A percentile compares a stretch with the other conserved stretches of the same genome.
Evolutionary conservation across 108 stramenopile species (phyloP).

Genomic region (Nannochloropsis gaditana): DNA sequence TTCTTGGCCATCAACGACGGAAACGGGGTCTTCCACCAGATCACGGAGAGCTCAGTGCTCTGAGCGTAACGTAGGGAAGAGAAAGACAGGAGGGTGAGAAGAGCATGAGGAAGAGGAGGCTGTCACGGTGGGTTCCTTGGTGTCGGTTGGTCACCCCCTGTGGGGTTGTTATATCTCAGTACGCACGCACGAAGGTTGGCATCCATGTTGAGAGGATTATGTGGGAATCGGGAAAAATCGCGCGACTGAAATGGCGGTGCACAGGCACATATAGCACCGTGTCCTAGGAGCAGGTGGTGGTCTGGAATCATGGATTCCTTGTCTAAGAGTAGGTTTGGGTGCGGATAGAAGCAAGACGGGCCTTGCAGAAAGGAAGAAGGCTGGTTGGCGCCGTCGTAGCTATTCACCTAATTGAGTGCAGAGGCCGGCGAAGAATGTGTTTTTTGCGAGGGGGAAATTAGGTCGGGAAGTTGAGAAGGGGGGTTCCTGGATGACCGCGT

Average conservation of each 20-base stretch:
- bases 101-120: background rate
- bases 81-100: background rate
- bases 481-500: too few relatives aligned
- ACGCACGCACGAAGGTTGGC: background rate
- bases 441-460: too few relatives aligned
- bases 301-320: too few relatives aligned
- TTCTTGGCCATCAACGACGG: slow-evolving; percentile 84
- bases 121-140: background rate
- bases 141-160: background rate
- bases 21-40: slow-evolving; percentile 62
- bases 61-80: background rate
- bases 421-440: too few relatives aligned
- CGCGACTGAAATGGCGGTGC: background rate
- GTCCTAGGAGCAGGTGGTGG: too few relatives aligned
- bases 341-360: too few relatives aligned
- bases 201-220: background rate
- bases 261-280: background rate
- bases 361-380: too few relatives aligned
- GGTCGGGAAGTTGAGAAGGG: too few relatives aligned
- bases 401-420: too few relatives aligned
- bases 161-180: background rate
- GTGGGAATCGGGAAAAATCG: background rate
- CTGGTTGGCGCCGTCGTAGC: too few relatives aligned
- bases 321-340: too few relatives aligned
- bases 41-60: slow-evolving; percentile 26